Conservation (phyloP, 2,329 filamentous ascomycete genomes). For the Thielaviopsis ethacetica region DNA sequence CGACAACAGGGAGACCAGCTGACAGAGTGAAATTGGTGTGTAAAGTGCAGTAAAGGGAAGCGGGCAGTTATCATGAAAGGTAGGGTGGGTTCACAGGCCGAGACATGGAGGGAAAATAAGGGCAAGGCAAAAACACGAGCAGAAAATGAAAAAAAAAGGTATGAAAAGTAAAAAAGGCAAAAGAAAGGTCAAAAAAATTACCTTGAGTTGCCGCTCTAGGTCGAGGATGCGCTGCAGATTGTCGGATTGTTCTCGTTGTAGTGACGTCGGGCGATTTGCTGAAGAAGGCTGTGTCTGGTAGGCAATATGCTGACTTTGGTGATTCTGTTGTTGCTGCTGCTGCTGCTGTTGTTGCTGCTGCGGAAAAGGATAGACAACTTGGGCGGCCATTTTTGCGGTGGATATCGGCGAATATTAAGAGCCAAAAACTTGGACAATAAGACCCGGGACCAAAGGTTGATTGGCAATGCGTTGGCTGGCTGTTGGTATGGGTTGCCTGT, state of each 20-base stretch:
- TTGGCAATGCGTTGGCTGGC: not conserved
- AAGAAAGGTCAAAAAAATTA: not conserved
- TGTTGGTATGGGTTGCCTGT: not conserved
- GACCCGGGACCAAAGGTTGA: not conserved
- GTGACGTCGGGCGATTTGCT: not conserved
- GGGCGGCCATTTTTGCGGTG: not conserved
- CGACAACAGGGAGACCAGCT: not conserved
- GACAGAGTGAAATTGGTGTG: not conserved
- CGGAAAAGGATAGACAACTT: not conserved
- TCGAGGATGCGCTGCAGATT: conserved; percentile 6
- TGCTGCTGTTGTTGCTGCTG: no score
- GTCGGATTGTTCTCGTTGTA: not conserved
- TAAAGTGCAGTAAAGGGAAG: not conserved
- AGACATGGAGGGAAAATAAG: not conserved
- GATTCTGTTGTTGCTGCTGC: not conserved
- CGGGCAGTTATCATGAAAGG: not conserved
- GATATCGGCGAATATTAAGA: not conserved
- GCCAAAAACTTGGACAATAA: not conserved
- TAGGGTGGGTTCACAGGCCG: not conserved
- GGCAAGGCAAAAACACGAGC: not conserved
- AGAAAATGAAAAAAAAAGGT: not conserved
- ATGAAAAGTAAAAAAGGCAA: not conserved
- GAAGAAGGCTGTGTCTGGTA: not conserved
- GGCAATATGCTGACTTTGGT: not conserved
- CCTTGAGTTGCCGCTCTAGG: conserved; percentile 6